These are phyloP conservation scores for Dipodascopsis uninucleata DNA, from an alignment of 805 yeast species.

Conservation along the genomic window DNA sequence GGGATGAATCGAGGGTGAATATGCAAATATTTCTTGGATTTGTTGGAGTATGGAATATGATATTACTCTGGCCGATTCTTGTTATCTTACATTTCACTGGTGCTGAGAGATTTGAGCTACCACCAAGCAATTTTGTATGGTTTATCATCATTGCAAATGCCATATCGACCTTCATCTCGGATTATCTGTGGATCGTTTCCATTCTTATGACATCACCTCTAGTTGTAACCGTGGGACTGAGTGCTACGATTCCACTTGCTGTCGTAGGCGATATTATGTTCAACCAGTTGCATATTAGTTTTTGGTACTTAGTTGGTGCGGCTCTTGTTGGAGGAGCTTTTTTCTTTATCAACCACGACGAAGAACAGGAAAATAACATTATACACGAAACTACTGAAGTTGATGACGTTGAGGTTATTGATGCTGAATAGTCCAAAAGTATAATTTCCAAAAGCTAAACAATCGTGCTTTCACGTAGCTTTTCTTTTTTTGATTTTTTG, in stretches of 20 bases:
- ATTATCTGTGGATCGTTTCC: conserved; percentile 94
- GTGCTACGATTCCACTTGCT: conserved; percentile 90
- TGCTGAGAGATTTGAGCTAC: conserved; percentile 69
- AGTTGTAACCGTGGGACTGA: conserved; percentile 91
- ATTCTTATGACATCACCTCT: conserved; percentile 90
- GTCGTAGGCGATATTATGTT: conserved; percentile 84
- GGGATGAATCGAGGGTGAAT: conserved; percentile 70
- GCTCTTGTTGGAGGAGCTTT: conserved; percentile 74
- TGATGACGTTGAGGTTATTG: background rate
- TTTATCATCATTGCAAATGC: conserved; percentile 61
- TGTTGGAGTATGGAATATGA: conserved; percentile 79
- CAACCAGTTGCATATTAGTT: conserved; percentile 58
- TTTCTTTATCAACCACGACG: conserved; percentile 75
- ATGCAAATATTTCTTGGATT: conserved; percentile 90
- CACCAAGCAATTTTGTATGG: conserved; percentile 52
- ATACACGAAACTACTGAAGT: conserved; percentile 1
- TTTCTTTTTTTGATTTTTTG: no score
- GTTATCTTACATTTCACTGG: conserved; percentile 59
- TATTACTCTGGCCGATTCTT: conserved; percentile 79
- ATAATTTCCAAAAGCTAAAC: no score
- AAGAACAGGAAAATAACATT: conserved; percentile 50
- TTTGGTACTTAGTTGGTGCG: conserved; percentile 75
- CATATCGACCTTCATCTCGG: conserved; percentile 75
- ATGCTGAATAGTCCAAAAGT: no score
- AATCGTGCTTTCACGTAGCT: no score